Evolutionary conservation across 495 filamentous ascomycete genomes (phyloP).

Genomic region (Penicillium egyptiacum): DNA sequence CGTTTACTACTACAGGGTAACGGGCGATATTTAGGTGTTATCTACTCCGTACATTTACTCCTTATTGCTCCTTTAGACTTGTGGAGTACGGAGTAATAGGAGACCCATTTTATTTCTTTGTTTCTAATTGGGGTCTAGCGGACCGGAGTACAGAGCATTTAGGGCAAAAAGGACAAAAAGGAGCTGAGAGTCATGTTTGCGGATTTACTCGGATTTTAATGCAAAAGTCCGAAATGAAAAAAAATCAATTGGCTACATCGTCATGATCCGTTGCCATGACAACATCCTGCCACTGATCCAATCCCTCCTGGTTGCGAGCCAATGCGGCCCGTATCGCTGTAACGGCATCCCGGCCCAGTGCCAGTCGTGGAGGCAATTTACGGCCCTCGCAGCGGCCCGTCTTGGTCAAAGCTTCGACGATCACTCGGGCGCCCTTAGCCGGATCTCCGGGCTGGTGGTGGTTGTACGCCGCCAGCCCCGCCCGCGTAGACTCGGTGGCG

Average conservation of each 20-base stretch:
- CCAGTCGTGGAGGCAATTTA: conserved; percentile 43
- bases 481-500: neutral
- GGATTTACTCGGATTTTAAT: too few species aligned
- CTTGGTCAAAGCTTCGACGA: conserved; percentile 49
- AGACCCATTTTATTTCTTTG: too few species aligned
- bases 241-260: neutral
- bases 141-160: too few species aligned
- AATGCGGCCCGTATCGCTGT: neutral
- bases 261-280: neutral
- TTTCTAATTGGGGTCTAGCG: too few species aligned
- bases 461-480: neutral
- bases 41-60: too few species aligned
- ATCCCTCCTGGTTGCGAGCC: neutral
- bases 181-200: too few species aligned
- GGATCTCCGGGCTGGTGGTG: conserved; percentile 41
- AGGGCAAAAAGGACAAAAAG: too few species aligned
- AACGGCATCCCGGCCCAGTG: conserved; percentile 28
- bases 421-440: conserved; percentile 46
- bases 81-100: too few species aligned
- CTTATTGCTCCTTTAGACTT: too few species aligned
- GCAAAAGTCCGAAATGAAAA: too few species aligned
- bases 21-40: too few species aligned
- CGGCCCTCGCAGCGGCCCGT: conserved; percentile 38
- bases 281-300: neutral
- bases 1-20: too few species aligned